Base-by-base conservation (phyloP, 305 asterid genomes). In the Euphrasia arctica region DNA sequence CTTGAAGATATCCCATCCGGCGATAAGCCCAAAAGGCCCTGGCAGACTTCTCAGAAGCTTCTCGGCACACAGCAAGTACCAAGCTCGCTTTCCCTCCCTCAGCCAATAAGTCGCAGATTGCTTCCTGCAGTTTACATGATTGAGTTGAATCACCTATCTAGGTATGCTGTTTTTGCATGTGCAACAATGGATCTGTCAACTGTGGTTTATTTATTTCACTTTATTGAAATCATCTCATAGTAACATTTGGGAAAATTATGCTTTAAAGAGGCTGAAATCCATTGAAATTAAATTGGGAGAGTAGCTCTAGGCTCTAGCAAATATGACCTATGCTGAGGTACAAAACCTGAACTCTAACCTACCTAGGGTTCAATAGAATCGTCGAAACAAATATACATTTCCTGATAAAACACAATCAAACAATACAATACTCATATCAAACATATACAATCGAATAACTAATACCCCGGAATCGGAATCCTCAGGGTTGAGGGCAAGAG, bases 21-120 rank as follows among this genome's bases (percentile, higher is more conserved):
- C 95, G 87, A 64, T 83, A 88, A 36, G 99, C 97, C 99, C 99
- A 93, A 71, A 90, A 93, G 28, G 99, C 96, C 82, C 91, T 79
- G 54, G 97, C 92, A 55, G 99, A 93, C 68, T 79, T 85, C 70
- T 78, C 82, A 14, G 92, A 78, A 72, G 97, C 96, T 77, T 88
- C 91, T 7, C 80, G 78, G 71, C 97, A 93, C 63, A 90, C 75
- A 62, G 93, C 75, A 76, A 90, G 58, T 88, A 83, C 87, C 83
- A 90, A 77, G 78, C 81, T 90, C 73, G 86, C 92, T 78, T 84
- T 90, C 69, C 96, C 96, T 48, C 67, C 81, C 70, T 69, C 76
- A 34, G 90, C 92, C 76, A 90, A 75, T 78, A 88, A 58, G 76
- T 86, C 89, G 78, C 99, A 93, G 55, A 90, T 48, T 22, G 87